Conservation (phyloP, 805 yeast species). For the Barnettozyma wickerhamii region DNA sequence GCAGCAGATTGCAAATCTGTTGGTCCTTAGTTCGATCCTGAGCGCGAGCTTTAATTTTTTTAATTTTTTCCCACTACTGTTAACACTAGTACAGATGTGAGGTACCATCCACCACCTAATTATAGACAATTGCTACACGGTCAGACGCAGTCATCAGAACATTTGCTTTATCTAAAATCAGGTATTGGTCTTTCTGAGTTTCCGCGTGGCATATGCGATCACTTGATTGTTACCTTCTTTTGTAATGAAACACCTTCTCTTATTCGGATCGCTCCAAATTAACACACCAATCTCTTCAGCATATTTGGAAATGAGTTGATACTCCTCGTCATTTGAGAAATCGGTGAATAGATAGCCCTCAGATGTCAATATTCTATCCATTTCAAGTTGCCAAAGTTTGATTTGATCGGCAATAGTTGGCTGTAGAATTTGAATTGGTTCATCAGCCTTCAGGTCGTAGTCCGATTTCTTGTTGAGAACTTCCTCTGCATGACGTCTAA, state of each 20-base stretch:
- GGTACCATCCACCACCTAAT: no score
- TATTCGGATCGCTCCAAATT: constrained; percentile 74
- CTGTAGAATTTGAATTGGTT: constrained; percentile 65
- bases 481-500: constrained; percentile 72
- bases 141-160: no score
- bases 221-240: constrained; percentile 83
- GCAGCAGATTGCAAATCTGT: constrained; percentile 99
- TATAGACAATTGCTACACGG: no score
- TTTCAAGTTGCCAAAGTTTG: constrained; percentile 91
- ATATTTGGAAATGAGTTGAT: constrained; percentile 62
- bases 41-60: constrained; percentile 65
- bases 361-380: constrained; percentile 84
- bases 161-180: no score
- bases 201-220: constrained; percentile 83
- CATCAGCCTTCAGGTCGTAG: constrained; percentile 43
- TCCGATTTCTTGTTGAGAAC: constrained; percentile 63
- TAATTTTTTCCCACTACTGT: constrained; percentile 2
- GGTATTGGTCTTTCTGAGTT: constrained; percentile 33
- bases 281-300: constrained; percentile 91
- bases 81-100: background rate
- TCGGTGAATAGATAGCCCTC: constrained; percentile 88
- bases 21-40: constrained; percentile 98
- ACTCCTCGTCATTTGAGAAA: constrained; percentile 74
- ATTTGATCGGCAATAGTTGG: constrained; percentile 98
- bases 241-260: constrained; percentile 78